phyloP scores from a whole-genome alignment of 768 basidiomycete genomes.

The Suillus fuscotomentosus region DNA sequence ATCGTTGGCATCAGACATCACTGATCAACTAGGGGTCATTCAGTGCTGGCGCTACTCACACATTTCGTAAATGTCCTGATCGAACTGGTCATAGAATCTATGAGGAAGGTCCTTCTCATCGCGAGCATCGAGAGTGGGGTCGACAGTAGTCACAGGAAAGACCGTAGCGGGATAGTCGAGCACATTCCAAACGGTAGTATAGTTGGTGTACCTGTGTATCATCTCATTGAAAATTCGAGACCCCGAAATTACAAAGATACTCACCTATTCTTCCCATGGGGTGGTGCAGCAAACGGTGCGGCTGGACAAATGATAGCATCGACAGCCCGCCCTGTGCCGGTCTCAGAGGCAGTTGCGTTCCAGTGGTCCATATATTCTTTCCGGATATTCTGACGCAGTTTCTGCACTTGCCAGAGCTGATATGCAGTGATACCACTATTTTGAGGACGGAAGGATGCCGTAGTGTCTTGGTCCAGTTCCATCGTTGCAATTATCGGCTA shows the following conservation, averaged over 20 bases:
- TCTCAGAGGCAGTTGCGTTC: constrained; percentile 48
- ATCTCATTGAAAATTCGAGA: constrained; percentile 5
- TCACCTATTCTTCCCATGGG: constrained; percentile 59
- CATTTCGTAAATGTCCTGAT: constrained; percentile 47
- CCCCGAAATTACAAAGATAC: constrained; percentile 15
- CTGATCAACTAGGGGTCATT: not conserved
- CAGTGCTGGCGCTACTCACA: constrained; percentile 41
- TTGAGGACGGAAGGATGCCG: constrained; percentile 26
- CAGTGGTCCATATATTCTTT: constrained; percentile 61
- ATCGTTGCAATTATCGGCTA: constrained; percentile 58
- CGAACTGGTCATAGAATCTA: constrained; percentile 46
- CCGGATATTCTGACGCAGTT: constrained; percentile 43
- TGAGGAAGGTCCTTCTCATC: constrained; percentile 36
- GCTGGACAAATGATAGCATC: constrained; percentile 73
- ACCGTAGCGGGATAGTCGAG: constrained; percentile 64
- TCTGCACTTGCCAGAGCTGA: constrained; percentile 68
- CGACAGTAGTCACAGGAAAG: constrained; percentile 55
- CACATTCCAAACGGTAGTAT: constrained; percentile 65
- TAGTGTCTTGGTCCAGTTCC: constrained; percentile 29
- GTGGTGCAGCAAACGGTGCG: constrained; percentile 58
- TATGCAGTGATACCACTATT: constrained; percentile 44
- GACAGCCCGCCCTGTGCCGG: constrained; percentile 69
- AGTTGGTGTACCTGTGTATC: constrained; percentile 41
- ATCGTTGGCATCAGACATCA: constrained; percentile 6
- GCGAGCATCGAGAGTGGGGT: constrained; percentile 46